phyloP scores from a whole-genome alignment of 139 green algal species.

The Eudorina sp. region DNA sequence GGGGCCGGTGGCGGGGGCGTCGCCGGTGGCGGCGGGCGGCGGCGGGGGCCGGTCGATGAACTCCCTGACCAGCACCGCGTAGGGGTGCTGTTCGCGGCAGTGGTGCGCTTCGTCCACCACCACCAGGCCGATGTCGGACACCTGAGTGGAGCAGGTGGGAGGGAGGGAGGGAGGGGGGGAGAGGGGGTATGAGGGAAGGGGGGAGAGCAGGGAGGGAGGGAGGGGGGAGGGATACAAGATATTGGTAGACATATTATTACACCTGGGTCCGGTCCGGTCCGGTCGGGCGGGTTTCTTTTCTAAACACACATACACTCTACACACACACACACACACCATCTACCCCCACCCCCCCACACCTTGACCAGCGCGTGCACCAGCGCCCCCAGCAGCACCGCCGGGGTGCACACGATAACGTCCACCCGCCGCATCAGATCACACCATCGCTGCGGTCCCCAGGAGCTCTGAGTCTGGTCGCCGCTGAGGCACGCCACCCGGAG shows the following conservation, averaged over 20 bases:
- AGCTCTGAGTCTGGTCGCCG: background rate
- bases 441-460: slow-evolving; percentile 6
- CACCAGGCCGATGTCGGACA: slow-evolving; percentile 38
- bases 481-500: slow-evolving; percentile 25
- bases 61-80: slow-evolving; percentile 42
- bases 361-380: slow-evolving; percentile 33
- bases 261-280: no score
- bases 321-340: background rate
- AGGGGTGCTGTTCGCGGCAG: slow-evolving; percentile 42
- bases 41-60: slow-evolving; percentile 16
- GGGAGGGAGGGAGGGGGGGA: background rate
- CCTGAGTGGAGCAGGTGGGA: background rate
- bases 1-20: background rate
- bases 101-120: slow-evolving; percentile 51
- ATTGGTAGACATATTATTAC: no score
- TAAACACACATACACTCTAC: no score
- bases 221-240: no score
- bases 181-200: background rate
- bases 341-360: background rate
- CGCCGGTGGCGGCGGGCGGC: background rate
- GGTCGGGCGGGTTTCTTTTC: no score
- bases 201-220: no score
- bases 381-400: slow-evolving; percentile 49
- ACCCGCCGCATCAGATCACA: background rate
- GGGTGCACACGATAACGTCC: slow-evolving; percentile 33